These are phyloP conservation scores for Epithemia pelagica DNA, from an alignment of 108 stramenopile genomes.

Conservation along the genomic window DNA sequence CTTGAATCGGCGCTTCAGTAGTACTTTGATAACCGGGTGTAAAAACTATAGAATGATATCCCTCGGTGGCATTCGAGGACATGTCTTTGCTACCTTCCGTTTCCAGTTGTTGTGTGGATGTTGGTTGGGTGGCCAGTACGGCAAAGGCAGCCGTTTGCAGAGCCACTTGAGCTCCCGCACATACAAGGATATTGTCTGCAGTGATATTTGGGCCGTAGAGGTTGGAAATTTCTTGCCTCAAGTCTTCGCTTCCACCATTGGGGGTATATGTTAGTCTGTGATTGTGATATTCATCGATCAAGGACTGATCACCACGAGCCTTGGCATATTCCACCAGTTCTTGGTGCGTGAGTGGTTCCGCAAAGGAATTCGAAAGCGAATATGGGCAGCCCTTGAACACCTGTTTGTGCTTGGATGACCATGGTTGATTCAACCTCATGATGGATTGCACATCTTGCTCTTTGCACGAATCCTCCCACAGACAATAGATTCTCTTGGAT, in stretches of 20 bases:
- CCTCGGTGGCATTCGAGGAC: neutral
- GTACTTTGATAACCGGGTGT: constrained; percentile 73
- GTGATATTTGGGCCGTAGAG: constrained; percentile 38
- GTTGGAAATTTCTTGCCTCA: constrained; percentile 52
- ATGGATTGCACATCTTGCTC: too few relatives aligned
- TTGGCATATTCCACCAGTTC: constrained; percentile 43
- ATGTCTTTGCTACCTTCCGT: neutral
- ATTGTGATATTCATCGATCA: constrained; percentile 36
- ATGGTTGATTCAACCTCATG: constrained; percentile 29
- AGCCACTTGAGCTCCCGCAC: constrained; percentile 75
- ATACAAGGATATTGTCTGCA: constrained; percentile 54
- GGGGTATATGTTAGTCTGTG: constrained; percentile 61
- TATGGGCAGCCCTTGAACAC: constrained; percentile 43
- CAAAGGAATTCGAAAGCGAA: constrained; percentile 75
- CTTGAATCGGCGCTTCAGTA: constrained; percentile 50
- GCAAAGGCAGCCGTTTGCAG: constrained; percentile 69
- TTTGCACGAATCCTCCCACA: too few relatives aligned
- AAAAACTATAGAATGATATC: constrained; percentile 63
- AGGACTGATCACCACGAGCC: constrained; percentile 23
- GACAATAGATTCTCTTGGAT: too few relatives aligned
- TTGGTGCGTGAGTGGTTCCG: constrained; percentile 45
- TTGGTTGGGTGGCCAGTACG: neutral
- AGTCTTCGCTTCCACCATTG: constrained; percentile 66
- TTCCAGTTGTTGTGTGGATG: neutral
- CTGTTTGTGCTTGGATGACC: constrained; percentile 63